phyloP scores from a whole-genome alignment of 1,139 yeast species.

The Taphrina populina region DNA sequence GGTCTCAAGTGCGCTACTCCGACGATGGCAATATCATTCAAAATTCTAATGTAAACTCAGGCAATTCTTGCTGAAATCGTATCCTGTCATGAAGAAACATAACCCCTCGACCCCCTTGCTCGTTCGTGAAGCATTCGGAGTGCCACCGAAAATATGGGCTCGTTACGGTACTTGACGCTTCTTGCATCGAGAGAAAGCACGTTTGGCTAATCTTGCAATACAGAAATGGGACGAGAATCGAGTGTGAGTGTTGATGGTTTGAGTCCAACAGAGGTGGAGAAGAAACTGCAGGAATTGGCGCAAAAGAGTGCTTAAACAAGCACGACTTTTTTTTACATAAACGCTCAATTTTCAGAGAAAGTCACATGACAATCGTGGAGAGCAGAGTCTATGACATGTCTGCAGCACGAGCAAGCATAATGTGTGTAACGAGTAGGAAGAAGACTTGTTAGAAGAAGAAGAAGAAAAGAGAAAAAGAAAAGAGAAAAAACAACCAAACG shows the following conservation, averaged over 20 bases:
- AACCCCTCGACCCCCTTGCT: conserved; percentile 66
- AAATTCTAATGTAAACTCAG: conserved; percentile 25
- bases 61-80: conserved; percentile 63
- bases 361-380: no score
- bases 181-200: no score
- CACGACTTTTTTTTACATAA: no score
- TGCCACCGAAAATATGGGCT: conserved; percentile 70
- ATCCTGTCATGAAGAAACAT: conserved; percentile 58
- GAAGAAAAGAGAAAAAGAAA: no score
- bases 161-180: conserved; percentile 63
- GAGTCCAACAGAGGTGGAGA: conserved; percentile 38
- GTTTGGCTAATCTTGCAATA: background rate
- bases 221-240: conserved; percentile 42
- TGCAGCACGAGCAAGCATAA: no score
- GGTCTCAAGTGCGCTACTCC: conserved; percentile 52
- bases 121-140: conserved; percentile 72
- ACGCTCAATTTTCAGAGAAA: no score
- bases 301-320: conserved; percentile 13
- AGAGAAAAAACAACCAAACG: no score
- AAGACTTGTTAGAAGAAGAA: no score
- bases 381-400: no score
- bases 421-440: no score
- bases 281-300: conserved; percentile 34
- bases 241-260: conserved; percentile 44
- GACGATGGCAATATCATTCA: no score